Base-by-base conservation (phyloP, 345 rosid species). In the Rhodomyrtus tomentosa region DNA sequence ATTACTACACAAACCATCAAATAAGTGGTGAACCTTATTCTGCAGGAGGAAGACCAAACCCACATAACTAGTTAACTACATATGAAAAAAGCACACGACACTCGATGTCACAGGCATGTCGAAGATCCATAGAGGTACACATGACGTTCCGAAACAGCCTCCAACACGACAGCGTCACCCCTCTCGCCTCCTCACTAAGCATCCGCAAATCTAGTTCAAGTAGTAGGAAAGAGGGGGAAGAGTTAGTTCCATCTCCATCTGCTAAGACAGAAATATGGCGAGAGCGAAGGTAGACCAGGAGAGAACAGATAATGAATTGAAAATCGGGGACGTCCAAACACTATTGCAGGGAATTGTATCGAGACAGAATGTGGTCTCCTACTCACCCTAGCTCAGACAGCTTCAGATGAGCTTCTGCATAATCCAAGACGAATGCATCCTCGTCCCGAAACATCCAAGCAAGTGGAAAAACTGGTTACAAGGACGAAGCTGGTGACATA, bases 371-470 rank as follows among this genome's bases (percentile, higher is more conserved):
- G 42, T 27, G 14, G 42, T 51, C 27, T 62, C 6, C 45, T 22
- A 73, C 88, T 87, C 84, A 95, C 96, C 95, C 98, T 6, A 95
- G 94, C 88, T 95, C 96, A 5, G 96, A 94, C 59, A 95, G 93
- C 89, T 95, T 95, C 82, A 92, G 83, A 86, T 94, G 98, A 74
- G 98, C 92, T 81, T 92, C 96, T 6, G 88, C 84, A 82, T 95
- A 95, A 85, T 94, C 98, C 10, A 86, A 93, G 58, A 93, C 92
- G 92, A 94, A 94, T 53, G 92, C 94, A 88, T 95, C 96, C 86
- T 95, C 95, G 84, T 93, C 95, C 98, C 94, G 86, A 48, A 72
- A 25, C 52, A 81, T 72, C 53, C 52, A 40, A 40, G 42, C 76
- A 68, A 32, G 13, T 68, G 12, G 11, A 18, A 50, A 68, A 42